phyloP scores from a whole-genome alignment of 2,329 filamentous ascomycete genomes.

The Penicillium sp. region DNA sequence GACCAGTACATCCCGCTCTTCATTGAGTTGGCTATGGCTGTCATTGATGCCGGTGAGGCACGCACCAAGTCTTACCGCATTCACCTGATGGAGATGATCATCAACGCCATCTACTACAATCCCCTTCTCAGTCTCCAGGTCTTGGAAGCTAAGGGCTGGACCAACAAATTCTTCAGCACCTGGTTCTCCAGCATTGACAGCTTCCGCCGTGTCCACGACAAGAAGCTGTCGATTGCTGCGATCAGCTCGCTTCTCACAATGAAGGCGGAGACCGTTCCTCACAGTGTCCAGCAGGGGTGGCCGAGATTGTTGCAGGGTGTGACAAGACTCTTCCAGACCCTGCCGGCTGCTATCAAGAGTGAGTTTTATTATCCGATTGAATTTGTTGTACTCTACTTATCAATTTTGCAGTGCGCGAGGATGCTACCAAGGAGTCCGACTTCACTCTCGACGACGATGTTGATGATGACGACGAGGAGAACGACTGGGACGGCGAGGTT shows the following conservation, averaged over 20 bases:
- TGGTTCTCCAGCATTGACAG: conserved; percentile 97
- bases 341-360: conserved; percentile 85
- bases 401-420: conserved; percentile 68
- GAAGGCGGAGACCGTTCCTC: conserved; percentile 75
- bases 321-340: conserved; percentile 84
- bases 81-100: conserved; percentile 97
- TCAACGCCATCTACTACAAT: conserved; percentile 98
- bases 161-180: conserved; percentile 96
- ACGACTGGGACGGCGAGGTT: conserved; percentile 75
- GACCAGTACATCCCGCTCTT: conserved; percentile 88
- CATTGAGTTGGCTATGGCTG: conserved; percentile 81
- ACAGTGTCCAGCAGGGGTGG: conserved; percentile 95
- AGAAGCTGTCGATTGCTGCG: conserved; percentile 94
- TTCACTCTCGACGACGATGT: conserved; percentile 72
- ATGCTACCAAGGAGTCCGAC: conserved; percentile 86
- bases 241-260: conserved; percentile 83
- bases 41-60: conserved; percentile 69
- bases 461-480: conserved; percentile 73
- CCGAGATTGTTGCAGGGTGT: conserved; percentile 85
- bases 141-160: conserved; percentile 89
- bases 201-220: conserved; percentile 94
- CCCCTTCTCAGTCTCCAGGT: conserved; percentile 79
- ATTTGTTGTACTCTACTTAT: conserved; percentile 23
- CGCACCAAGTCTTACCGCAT: conserved; percentile 93
- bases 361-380: conserved; percentile 35